These are phyloP conservation scores for Debaryomyces coudertii DNA, from an alignment of 1,139 yeast species.

Conservation along the genomic window DNA sequence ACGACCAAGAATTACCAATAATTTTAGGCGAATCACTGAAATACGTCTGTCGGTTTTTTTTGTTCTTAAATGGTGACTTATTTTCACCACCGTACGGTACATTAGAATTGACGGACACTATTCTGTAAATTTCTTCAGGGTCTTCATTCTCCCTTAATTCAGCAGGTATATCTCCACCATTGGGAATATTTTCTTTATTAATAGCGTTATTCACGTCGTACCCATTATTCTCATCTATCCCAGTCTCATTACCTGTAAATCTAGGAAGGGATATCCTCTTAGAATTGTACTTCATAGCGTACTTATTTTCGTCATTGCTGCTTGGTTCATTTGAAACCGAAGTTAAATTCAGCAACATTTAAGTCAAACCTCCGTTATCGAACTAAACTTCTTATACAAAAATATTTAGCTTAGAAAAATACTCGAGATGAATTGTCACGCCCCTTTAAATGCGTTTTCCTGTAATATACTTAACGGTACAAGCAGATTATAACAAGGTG, in stretches of 20 bases:
- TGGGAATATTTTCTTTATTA: constrained; percentile 7
- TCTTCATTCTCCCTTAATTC: constrained; percentile 5
- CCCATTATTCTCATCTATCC: background rate
- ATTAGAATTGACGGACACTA: constrained; percentile 9
- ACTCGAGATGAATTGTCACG: background rate
- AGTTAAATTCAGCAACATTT: constrained; percentile 6
- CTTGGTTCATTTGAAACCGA: constrained; percentile 3
- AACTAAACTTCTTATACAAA: background rate
- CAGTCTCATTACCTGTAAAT: background rate
- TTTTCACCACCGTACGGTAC: constrained; percentile 2
- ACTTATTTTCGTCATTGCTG: background rate
- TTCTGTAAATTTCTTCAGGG: constrained; percentile 8
- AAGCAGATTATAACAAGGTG: background rate
- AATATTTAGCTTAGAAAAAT: background rate
- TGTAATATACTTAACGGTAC: background rate
- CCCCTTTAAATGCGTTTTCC: background rate
- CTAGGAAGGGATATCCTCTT: constrained; percentile 8
- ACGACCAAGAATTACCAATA: constrained; percentile 33
- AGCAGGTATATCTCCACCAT: background rate
- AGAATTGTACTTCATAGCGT: constrained; percentile 5
- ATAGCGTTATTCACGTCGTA: background rate
- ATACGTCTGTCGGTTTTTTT: constrained; percentile 5
- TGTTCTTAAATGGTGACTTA: background rate
- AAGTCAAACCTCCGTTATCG: background rate
- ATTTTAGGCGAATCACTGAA: constrained; percentile 25